Conservation (phyloP, 164 flowering plant genomes). For the Stephania cephalantha region DNA sequence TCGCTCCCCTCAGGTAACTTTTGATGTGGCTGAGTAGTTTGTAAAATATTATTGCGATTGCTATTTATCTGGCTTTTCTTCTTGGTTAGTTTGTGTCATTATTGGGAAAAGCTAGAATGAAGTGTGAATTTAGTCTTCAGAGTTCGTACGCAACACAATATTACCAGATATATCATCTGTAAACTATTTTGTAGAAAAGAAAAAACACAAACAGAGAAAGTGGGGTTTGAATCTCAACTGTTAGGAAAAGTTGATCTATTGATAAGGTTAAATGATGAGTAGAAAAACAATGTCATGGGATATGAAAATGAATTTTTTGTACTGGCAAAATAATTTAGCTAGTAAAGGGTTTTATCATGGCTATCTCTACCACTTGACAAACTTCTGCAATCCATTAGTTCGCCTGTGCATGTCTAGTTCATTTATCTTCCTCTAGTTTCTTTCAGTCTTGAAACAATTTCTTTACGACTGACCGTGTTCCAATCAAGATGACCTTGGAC, state of each 20-base stretch:
- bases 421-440: not conserved
- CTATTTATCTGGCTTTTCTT: not conserved
- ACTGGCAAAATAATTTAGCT: not conserved
- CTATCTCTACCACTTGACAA: not conserved
- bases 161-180: not conserved
- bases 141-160: not conserved
- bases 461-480: not conserved
- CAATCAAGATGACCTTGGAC: not conserved
- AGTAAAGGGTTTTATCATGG: not conserved
- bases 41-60: not conserved
- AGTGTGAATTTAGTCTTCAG: not conserved
- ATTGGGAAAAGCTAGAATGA: not conserved
- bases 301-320: too few relatives aligned
- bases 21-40: not conserved
- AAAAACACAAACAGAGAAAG: not conserved
- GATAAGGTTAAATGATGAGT: not conserved
- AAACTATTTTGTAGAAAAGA: not conserved
- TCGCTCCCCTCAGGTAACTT: conserved; percentile 49
- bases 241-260: not conserved
- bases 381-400: not conserved
- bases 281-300: not conserved
- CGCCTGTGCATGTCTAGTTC: not conserved
- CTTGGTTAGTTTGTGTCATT: not conserved
- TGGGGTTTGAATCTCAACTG: not conserved
- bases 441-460: not conserved